Evolutionary conservation across 1,284 basidiomycete species (phyloP).

Genomic region (Austroboletus niveus): DNA sequence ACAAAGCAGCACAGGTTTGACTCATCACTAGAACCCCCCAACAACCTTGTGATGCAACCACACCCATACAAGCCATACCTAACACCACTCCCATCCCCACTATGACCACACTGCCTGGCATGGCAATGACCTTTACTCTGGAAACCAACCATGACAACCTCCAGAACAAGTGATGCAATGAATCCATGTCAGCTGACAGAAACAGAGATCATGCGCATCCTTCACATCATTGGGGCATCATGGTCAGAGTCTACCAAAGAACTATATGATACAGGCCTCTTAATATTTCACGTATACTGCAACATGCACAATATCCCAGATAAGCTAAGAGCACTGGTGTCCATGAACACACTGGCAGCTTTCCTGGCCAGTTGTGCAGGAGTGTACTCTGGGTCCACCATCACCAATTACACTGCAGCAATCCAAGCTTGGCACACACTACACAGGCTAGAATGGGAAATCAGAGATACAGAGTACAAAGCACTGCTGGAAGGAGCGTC

Average conservation of each 20-base stretch:
- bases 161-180: too few species aligned
- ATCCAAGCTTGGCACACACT: conserved; percentile 38
- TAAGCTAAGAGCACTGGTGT: background rate
- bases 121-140: too few species aligned
- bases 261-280: background rate
- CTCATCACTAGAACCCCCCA: too few species aligned
- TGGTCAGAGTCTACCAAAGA: background rate
- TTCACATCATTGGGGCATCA: conserved; percentile 2
- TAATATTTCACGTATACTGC: conserved; percentile 30
- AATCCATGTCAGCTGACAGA: background rate
- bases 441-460: conserved; percentile 19
- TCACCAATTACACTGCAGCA: conserved; percentile 30
- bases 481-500: background rate
- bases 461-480: accelerated
- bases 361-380: conserved; percentile 26
- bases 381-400: conserved; percentile 11
- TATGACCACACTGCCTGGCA: too few species aligned
- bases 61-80: too few species aligned
- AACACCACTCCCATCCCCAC: too few species aligned
- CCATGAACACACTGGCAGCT: background rate
- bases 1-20: too few species aligned
- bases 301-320: conserved; percentile 25
- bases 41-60: too few species aligned
- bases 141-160: too few species aligned
- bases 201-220: conserved; percentile 11